A percentile compares a stretch with the other conserved stretches of the same genome.
Evolutionary conservation across 352 stramenopile genomes (phyloP).

Genomic region (Phytophthora europaea): DNA sequence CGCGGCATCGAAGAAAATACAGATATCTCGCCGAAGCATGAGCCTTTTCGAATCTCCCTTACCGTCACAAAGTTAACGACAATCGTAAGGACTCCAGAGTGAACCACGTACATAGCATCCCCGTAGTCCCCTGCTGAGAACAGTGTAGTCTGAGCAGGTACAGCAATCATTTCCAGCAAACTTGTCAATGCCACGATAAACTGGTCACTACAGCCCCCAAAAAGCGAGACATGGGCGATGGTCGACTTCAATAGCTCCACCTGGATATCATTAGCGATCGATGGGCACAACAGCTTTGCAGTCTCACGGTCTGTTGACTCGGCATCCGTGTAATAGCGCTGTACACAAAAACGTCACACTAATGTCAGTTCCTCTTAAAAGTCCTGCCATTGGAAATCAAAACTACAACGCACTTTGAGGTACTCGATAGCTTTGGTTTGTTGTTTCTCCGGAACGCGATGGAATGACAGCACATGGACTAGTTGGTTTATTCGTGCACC

Average conservation of each 20-base stretch:
- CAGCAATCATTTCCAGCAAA: conserved; percentile 60
- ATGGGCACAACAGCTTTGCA: conserved; percentile 70
- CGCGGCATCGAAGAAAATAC: conserved; percentile 63
- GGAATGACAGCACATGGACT: conserved; percentile 67
- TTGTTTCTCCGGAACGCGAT: conserved; percentile 58
- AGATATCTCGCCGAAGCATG: conserved; percentile 72
- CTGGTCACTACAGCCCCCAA: conserved; percentile 53
- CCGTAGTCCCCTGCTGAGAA: conserved; percentile 62
- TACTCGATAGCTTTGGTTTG: conserved; percentile 69
- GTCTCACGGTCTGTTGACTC: conserved; percentile 75
- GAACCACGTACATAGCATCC: conserved; percentile 77
- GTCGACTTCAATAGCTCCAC: conserved; percentile 67
- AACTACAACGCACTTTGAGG: conserved; percentile 20
- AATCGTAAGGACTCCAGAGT: conserved; percentile 67
- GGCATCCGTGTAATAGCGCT: conserved; percentile 66
- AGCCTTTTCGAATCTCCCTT: conserved; percentile 67
- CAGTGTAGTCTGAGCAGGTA: conserved; percentile 60
- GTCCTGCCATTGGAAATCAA: not conserved
- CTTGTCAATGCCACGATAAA: conserved; percentile 69
- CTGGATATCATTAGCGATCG: conserved; percentile 74
- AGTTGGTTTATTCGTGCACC: conserved; percentile 76
- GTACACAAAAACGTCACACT: not conserved
- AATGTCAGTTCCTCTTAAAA: not conserved
- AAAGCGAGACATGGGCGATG: conserved; percentile 56
- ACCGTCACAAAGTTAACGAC: conserved; percentile 60